Evolutionary conservation across 2,329 filamentous ascomycete species (phyloP), one percentile per base, ranked within the genome.

Genomic region (Neocatenulostroma microsporum): DNA sequence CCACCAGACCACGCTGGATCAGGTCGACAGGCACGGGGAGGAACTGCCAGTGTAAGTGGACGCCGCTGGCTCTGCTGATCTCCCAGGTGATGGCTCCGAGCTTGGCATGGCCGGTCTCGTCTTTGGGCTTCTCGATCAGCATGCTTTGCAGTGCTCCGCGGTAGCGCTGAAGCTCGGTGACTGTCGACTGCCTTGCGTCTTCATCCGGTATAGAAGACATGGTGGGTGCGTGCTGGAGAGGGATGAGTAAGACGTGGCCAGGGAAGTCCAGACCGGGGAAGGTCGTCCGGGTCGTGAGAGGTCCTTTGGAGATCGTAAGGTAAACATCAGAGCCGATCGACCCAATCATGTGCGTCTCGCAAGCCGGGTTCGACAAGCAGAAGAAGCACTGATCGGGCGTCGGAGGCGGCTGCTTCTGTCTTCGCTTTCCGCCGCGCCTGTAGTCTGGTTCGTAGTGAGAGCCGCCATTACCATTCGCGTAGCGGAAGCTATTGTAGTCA

Each of bases 31-130:
- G 75, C 1, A 93, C 69, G 1, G 91, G 86, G 20, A 96, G 66
- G 49, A 93, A 82, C 62, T 98, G 93, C 91, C 88, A 95, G 55
- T 96, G 89, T 1, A 81, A 73, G 57, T 98, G 91, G 38, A 96
- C 79, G 37, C 91, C 86, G 34, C 75, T 74, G 4, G 70, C 71
- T 34, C 87, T 80, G 56, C 80, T 89, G 51, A 98, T 88, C 63
- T 96, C 91, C 78, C 86, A 98, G 0, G 86, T 91, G 1, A 96
- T 82, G 2, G 80, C 76, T 12, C 89, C 91, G 1, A 95, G 76
- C 45, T 73, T 73, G 44, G 73, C 59, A 11, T 50, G 55, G 27
- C 65, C 54, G 65, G 59, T 39, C 67, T 70, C 41, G 60, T 61
- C 15, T 60, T 63, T n/a, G 15, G 50, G 46, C 31, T 50, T 49